Evolutionary conservation across 306 rosid genomes (phyloP).

Genomic region (Benincasa hispida): DNA sequence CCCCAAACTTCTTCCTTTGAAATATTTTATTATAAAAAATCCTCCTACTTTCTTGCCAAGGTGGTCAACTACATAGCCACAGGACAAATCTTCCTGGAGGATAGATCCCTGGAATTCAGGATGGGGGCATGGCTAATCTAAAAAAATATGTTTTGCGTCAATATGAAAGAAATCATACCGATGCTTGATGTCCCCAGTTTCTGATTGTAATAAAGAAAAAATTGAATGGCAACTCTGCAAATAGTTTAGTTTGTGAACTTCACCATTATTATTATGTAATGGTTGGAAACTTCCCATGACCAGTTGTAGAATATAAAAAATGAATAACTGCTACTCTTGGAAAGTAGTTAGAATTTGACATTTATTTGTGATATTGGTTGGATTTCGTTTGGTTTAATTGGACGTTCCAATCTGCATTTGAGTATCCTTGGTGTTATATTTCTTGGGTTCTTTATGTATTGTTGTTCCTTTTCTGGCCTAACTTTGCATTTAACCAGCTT

Average conservation of each 20-base stretch:
- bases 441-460: background rate
- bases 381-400: slow-evolving; percentile 4
- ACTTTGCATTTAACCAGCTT: background rate
- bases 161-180: background rate
- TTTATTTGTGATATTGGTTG: background rate
- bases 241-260: background rate
- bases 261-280: background rate
- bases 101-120: background rate
- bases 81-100: background rate
- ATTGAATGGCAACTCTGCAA: background rate
- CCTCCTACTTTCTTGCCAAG: background rate
- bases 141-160: background rate
- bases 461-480: slow-evolving; percentile 6
- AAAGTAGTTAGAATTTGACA: background rate
- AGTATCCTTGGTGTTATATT: background rate
- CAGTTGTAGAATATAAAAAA: background rate
- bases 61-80: background rate
- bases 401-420: background rate
- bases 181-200: background rate
- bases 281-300: background rate
- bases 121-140: background rate
- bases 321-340: background rate
- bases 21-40: background rate
- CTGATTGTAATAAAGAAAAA: background rate
- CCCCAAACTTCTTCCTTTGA: background rate